Evolutionary conservation across 441 rosid species (phyloP), one percentile per base, ranked within the genome.

Genomic region (Arabidopsis hybrid): DNA sequence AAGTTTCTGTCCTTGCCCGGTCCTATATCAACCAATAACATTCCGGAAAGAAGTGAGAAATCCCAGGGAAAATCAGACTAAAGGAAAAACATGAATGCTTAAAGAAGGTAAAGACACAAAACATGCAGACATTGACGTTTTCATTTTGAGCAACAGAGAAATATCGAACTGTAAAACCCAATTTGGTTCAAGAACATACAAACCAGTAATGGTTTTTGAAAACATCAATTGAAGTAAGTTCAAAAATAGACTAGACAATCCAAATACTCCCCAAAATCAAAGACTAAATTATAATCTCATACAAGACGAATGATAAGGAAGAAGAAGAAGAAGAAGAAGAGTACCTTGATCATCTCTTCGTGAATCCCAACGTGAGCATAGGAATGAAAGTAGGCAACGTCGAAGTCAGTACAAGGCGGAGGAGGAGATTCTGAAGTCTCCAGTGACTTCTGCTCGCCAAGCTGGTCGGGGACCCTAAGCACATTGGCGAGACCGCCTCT

Each of bases 291-390:
- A 35, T 49, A 59, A 65, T 32, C 57, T 10, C 18, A 13, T 0
- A 46, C 5, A 12, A 18, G 42, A 60, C 34, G 10, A 60, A 5
- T 7, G 18, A 62, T 67, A 34, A 31, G 42, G 39, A 7, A 26
- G 4, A 21, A 51, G 10, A 51, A 12, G 39, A 31, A 17, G 36
- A 69, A 62, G 58, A 43, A 34, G 68, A 1, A 35, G 51, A 43
- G 58, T 26, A 83, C 99, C 93, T 95, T 95, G 87, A 95, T 89
- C 99, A 91, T 95, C 80, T 95, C 97, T 83, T 95, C 96, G 73
- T 95, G 99, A 67, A 95, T 87, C 73, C 98, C 99, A 21, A 95
- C 87, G 76, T 95, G 99, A 67, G 99, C 96, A 53, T 95, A 92
- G 4, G 98, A 88, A 75, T 92, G 87, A 45, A 95, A 95, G 78